Evolutionary conservation across 805 yeast genomes (phyloP), one percentile per base, ranked within the genome.

Genomic region (Cyberlindnera mycetangii): DNA sequence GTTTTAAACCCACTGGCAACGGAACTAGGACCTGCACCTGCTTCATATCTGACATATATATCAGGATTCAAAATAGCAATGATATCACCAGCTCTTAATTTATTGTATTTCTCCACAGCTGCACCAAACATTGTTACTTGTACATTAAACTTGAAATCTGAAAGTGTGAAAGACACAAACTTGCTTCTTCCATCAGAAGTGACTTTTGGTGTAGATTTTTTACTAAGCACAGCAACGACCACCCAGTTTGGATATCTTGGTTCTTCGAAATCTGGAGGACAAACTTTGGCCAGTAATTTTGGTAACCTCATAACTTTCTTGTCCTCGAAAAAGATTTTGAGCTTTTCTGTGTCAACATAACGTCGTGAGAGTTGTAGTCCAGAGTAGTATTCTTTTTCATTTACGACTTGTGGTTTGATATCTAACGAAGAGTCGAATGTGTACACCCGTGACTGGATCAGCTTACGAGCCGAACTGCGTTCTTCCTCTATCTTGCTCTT

Each of bases 211-310:
- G 70, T 76, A 5, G 80, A 67, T 56, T 89, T 89, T 17, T 60
- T 56, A 5, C 79, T 67, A 0, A 90, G 68, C 3, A 86, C 70
- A 1, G 95, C 97, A n/a, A 83, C 56, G 1, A 81, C 74, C n/a
- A 83, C 82, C 85, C 89, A 89, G 58, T 90, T 89, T 3, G 83
- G 65, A 55, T 83, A 82, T 27, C 66, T 65, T 0, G 96, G 96
- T 37, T 85, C 85, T 6, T 65, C 59, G 57, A 76, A 89, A 17
- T 76, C 69, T 0, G 96, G 93, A 2, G 93, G 83, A 22, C 61
- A 52, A 1, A 89, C 79, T 50, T 81, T 79, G 2, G 88, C 83
- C 52, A 78, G 71, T 3, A 85, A 60, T 51, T 81, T 79, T 9
- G 75, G 74, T 3, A 87, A 60, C 32, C 85, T 67, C 37, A 86